Base-by-base conservation (phyloP, 1,284 basidiomycete genomes). In the Fomitopsis betulina region DNA sequence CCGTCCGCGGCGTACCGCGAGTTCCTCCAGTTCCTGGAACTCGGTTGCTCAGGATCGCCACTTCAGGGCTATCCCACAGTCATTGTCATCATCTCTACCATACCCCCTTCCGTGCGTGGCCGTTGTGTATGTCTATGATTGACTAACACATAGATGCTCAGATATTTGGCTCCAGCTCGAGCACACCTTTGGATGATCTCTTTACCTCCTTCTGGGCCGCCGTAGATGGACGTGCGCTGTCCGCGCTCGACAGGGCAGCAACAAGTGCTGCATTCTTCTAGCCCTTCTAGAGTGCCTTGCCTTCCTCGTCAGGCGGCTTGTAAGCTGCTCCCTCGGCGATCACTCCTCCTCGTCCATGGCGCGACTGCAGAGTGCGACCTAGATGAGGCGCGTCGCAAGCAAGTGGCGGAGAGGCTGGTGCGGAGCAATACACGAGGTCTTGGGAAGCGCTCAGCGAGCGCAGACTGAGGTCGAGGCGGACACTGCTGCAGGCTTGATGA, bases 141-240 rank as follows among this genome's bases (percentile, higher is more conserved):
- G n/a, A 50, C 21, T 54, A 2, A 60, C 25, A 9, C 7, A 12
- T 1, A 8, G 17, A 23, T 35, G 17, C 30, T 12, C 47, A 63
- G 62, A 59, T 62, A 45, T 56, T 63, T 12, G 64, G 61, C 15
- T 60, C 58, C 17, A 62, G 55, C 33, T 67, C 63, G 43, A 54
- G 38, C 21, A 60, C 56, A 21, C 71, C 72, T 1, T 51, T 83
- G 0, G 65, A 69, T 0, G 76, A 79, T n/a, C 72, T 96, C 35
- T 87, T 93, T 67, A 72, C 75, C 1, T 83, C 89, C 0, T 86
- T 96, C 65, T 94, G 92, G 89, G 82, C 84, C 9, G 89, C 90
- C 0, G 71, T 91, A 0, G 84, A 88, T 53, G 83, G 83, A 13
- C 82, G 84, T 19, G 84, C 85, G 0, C 73, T 92, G 8, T 81